A percentile compares a stretch with the other conserved stretches of the same genome.
phyloP scores from a whole-genome alignment of 83 land plant genomes.

The Picea abies region DNA sequence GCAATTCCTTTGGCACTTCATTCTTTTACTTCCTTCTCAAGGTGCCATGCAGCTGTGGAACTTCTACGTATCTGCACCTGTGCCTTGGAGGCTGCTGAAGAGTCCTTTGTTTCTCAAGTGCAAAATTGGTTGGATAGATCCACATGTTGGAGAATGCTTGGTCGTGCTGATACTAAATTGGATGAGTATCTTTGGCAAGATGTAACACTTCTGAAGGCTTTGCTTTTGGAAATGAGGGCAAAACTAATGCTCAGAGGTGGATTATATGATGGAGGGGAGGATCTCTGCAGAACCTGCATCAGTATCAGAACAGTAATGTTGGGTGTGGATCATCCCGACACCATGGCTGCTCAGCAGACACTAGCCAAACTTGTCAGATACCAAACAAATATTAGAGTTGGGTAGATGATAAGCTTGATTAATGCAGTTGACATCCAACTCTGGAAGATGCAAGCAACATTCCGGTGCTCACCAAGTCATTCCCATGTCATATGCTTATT shows the following conservation, averaged over 20 bases:
- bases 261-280: conserved; percentile 78
- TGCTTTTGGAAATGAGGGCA: conserved; percentile 77
- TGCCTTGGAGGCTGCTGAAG: conserved; percentile 72
- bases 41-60: conserved; percentile 76
- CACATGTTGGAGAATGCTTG: conserved; percentile 56
- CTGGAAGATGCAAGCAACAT: too few species aligned
- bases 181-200: conserved; percentile 85
- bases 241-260: conserved; percentile 90
- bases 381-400: conserved; percentile 36
- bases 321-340: conserved; percentile 82
- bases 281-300: conserved; percentile 73
- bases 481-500: too few species aligned
- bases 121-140: conserved; percentile 75
- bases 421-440: too few species aligned
- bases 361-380: conserved; percentile 71
- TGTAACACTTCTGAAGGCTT: conserved; percentile 73
- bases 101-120: conserved; percentile 70
- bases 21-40: conserved; percentile 66
- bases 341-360: conserved; percentile 72
- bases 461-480: too few species aligned
- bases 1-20: conserved; percentile 76
- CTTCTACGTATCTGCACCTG: conserved; percentile 70
- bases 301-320: conserved; percentile 78
- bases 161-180: conserved; percentile 47
- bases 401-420: conserved; percentile 9